Evolutionary conservation across 495 filamentous ascomycete species (phyloP).

Genomic region (Rostrohypoxylon terebratum): DNA sequence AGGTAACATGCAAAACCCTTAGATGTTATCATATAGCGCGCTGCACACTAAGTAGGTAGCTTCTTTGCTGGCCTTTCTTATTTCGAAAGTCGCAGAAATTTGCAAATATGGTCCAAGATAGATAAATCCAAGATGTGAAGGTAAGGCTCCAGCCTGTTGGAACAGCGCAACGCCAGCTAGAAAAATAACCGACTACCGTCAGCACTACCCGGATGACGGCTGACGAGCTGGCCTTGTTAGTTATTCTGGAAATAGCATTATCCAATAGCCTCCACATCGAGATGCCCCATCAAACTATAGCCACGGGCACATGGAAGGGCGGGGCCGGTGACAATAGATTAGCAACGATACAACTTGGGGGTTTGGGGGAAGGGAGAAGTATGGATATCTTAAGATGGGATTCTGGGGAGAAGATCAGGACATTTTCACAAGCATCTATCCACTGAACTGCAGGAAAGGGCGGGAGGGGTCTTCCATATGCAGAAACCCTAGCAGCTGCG

Average conservation of each 20-base stretch:
- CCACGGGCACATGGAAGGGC: constrained; percentile 20
- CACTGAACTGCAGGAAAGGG: constrained; percentile 21
- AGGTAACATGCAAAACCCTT: constrained; percentile 14
- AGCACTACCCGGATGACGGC: constrained; percentile 30
- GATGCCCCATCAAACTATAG: constrained; percentile 23
- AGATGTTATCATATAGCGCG: not conserved
- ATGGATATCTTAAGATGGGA: constrained; percentile 38
- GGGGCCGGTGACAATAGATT: constrained; percentile 25
- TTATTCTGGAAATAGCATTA: constrained; percentile 32
- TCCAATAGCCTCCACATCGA: constrained; percentile 23
- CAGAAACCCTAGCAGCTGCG: constrained; percentile 29
- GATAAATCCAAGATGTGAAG: not conserved
- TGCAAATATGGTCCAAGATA: constrained; percentile 13
- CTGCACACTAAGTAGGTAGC: not conserved
- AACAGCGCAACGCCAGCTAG: constrained; percentile 20
- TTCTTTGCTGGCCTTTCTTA: not conserved
- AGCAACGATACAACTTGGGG: constrained; percentile 20
- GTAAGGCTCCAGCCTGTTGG: constrained; percentile 15
- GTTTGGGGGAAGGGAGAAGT: constrained; percentile 16
- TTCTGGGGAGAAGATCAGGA: constrained; percentile 33
- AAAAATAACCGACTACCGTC: constrained; percentile 31
- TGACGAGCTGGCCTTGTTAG: constrained; percentile 15
- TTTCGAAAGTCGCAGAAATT: constrained; percentile 2
- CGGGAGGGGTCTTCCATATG: constrained; percentile 27
- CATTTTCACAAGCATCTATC: constrained; percentile 22